phyloP scores from a whole-genome alignment of 1,284 basidiomycete species.

The Kwoniella shivajii region DNA sequence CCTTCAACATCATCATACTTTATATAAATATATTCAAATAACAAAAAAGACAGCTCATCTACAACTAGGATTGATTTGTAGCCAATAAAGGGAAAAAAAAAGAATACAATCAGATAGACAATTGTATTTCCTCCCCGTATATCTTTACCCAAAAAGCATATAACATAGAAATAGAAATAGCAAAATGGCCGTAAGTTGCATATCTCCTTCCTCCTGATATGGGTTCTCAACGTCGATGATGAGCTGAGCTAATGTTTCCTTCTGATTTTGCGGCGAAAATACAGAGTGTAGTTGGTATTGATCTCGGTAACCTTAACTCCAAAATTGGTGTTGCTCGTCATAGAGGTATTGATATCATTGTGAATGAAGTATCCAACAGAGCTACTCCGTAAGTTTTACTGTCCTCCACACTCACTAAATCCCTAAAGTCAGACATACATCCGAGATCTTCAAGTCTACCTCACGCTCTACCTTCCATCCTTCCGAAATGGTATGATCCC shows the following conservation, averaged over 20 bases:
- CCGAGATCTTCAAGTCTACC: neutral
- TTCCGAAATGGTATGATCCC: neutral
- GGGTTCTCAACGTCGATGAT: neutral
- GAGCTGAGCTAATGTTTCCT: neutral
- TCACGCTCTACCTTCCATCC: neutral
- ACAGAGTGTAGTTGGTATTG: conserved; percentile 78
- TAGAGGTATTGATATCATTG: conserved; percentile 91
- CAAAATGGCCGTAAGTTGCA: conserved; percentile 41
- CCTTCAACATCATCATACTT: too few species aligned
- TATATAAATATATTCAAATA: neutral
- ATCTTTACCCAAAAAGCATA: too few species aligned
- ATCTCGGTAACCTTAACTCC: conserved; percentile 83
- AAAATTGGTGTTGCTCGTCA: conserved; percentile 94
- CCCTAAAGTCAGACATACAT: neutral
- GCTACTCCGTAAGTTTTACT: conserved; percentile 74
- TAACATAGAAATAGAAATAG: conserved; percentile 10
- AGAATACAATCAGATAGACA: too few species aligned
- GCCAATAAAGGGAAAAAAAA: neutral
- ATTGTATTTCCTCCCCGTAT: conserved; percentile 2
- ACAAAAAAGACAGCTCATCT: neutral
- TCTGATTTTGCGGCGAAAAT: too few species aligned
- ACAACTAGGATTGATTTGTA: neutral
- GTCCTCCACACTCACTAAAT: too few species aligned
- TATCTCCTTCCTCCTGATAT: neutral
- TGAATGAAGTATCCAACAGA: conserved; percentile 94